Evolutionary conservation across 2,329 filamentous ascomycete species (phyloP).

Genomic region (Arthrobotrys entomopaga): DNA sequence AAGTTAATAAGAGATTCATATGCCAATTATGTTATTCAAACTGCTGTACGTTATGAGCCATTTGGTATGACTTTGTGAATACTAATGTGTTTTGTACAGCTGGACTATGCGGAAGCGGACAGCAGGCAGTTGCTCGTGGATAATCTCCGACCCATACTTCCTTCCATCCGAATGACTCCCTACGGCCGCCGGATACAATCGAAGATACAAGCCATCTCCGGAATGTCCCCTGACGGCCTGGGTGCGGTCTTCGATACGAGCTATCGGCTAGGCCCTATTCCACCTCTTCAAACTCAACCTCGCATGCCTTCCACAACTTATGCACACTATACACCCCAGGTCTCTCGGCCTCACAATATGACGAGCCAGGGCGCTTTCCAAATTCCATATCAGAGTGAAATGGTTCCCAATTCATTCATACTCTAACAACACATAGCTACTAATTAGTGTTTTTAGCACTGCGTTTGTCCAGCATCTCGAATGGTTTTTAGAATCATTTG

Average conservation of each 20-base stretch:
- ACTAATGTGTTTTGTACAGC: conserved; percentile 58
- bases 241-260: conserved; percentile 52
- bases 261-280: conserved; percentile 44
- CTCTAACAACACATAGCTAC: conserved; percentile 23
- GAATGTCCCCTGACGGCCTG: conserved; percentile 48
- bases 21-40: conserved; percentile 98
- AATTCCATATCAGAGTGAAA: conserved; percentile 45
- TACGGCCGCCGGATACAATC: conserved; percentile 93
- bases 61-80: conserved; percentile 41
- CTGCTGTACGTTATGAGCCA: conserved; percentile 66
- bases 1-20: conserved; percentile 89
- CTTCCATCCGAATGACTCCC: conserved; percentile 85
- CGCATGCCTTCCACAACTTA: conserved; percentile 51
- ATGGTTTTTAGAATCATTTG: conserved; percentile 31
- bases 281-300: conserved; percentile 48
- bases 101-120: conserved; percentile 81
- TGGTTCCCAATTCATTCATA: conserved; percentile 48
- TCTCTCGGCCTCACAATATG: conserved; percentile 41
- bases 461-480: conserved; percentile 3
- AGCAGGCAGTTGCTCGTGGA: conserved; percentile 82
- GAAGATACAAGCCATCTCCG: conserved; percentile 72
- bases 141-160: conserved; percentile 83
- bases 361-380: conserved; percentile 25
- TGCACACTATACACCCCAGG: conserved; percentile 41
- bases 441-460: conserved; percentile 3